Conservation (phyloP, 768 basidiomycete genomes). For the Termitomyces sp. region DNA sequence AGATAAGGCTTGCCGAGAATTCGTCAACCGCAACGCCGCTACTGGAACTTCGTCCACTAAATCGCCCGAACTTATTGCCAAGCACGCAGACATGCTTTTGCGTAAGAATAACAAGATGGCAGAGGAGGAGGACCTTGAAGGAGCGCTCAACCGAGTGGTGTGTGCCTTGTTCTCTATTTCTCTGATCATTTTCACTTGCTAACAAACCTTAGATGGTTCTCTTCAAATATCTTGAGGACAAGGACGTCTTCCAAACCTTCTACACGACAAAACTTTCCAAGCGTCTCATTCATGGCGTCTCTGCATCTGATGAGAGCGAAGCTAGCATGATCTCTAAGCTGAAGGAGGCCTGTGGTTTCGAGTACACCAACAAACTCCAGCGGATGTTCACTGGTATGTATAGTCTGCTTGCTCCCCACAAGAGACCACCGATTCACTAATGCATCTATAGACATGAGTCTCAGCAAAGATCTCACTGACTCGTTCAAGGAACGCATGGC, state of each 20-base stretch:
- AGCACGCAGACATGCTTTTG: constrained; percentile 88
- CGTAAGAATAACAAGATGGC: constrained; percentile 97
- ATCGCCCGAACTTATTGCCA: constrained; percentile 93
- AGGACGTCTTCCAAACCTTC: constrained; percentile 99
- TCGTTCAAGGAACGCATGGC: constrained; percentile 96
- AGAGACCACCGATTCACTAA: not conserved
- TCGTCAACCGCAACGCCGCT: constrained; percentile 92
- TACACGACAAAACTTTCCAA: constrained; percentile 96
- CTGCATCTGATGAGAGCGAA: constrained; percentile 95
- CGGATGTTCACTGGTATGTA: constrained; percentile 95
- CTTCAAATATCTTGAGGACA: constrained; percentile 99
- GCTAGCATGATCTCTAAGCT: constrained; percentile 99
- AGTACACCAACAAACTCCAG: constrained; percentile 97
- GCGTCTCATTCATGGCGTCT: constrained; percentile 89
- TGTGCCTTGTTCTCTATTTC: constrained; percentile 23
- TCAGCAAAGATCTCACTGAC: constrained; percentile 95
- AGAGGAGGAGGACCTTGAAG: constrained; percentile 91
- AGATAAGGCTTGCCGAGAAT: constrained; percentile 96
- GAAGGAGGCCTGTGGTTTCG: constrained; percentile 98
- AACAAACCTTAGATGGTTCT: constrained; percentile 78
- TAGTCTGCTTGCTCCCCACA: not conserved
- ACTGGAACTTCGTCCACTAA: constrained; percentile 86
- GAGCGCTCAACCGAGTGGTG: constrained; percentile 90
- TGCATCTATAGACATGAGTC: constrained; percentile 72
- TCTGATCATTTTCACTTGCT: constrained; percentile 16